A percentile compares a stretch with the other conserved stretches of the same genome.
Evolutionary conservation across 2,329 filamentous ascomycete genomes (phyloP).

Genomic region (Stachybotrys chartarum): DNA sequence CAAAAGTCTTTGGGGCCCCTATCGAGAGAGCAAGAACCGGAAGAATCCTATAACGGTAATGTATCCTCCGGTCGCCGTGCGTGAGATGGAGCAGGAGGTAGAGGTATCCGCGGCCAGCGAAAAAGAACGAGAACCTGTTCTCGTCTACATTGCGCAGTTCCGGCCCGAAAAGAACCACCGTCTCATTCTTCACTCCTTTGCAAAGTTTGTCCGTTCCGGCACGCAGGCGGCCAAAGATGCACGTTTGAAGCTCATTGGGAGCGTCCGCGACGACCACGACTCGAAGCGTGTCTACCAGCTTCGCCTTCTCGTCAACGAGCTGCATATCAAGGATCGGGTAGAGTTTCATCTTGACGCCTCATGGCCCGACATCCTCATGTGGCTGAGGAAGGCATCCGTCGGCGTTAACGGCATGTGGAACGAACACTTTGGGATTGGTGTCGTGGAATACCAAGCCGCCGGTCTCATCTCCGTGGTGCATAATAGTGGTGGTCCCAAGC

Average conservation of each 20-base stretch:
- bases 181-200: conserved; percentile 78
- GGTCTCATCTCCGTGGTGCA: conserved; percentile 91
- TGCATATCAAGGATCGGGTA: conserved; percentile 75
- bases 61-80: conserved; percentile 87
- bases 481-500: conserved; percentile 83
- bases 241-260: conserved; percentile 78
- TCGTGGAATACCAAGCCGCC: conserved; percentile 96
- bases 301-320: conserved; percentile 76
- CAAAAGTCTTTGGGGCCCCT: conserved; percentile 67
- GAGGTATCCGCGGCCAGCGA: conserved; percentile 65
- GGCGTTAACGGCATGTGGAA: conserved; percentile 99
- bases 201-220: conserved; percentile 58
- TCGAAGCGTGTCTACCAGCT: conserved; percentile 82
- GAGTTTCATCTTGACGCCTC: conserved; percentile 85
- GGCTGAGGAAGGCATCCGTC: conserved; percentile 68
- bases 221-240: conserved; percentile 46
- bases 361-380: conserved; percentile 79
- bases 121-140: conserved; percentile 57
- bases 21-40: conserved; percentile 37
- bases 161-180: conserved; percentile 95
- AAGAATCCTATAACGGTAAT: conserved; percentile 61
- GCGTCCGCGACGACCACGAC: conserved; percentile 79
- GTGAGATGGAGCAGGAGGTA: conserved; percentile 70
- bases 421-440: conserved; percentile 97
- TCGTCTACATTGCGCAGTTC: conserved; percentile 96